Conservation (phyloP, 495 filamentous ascomycete species). For the Amphirosellinia nigrospora region DNA sequence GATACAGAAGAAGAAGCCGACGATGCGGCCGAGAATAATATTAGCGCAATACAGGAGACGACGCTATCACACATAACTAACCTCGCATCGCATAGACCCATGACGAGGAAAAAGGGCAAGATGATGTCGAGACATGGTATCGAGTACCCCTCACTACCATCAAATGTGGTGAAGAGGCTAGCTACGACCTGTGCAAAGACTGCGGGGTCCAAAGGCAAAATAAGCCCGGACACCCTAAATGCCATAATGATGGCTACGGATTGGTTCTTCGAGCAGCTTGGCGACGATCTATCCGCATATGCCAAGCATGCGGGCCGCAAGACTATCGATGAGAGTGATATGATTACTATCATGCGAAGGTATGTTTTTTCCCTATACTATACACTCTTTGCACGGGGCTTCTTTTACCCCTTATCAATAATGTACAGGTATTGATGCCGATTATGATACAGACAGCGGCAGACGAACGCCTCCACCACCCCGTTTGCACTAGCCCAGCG, state of each 20-base stretch:
- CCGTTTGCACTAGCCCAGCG: slow-evolving; percentile 83
- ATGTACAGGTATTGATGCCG: slow-evolving; percentile 36
- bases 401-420: slow-evolving; percentile 27
- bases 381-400: slow-evolving; percentile 28
- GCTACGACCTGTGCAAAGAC: slow-evolving; percentile 72
- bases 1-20: slow-evolving; percentile 37
- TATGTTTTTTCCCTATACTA: slow-evolving; percentile 52
- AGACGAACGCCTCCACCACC: slow-evolving; percentile 72
- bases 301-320: slow-evolving; percentile 82
- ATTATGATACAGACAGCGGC: slow-evolving; percentile 70
- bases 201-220: slow-evolving; percentile 65
- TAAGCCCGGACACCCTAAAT: slow-evolving; percentile 73
- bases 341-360: slow-evolving; percentile 82
- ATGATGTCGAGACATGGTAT: slow-evolving; percentile 76
- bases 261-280: slow-evolving; percentile 87
- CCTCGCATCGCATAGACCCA: slow-evolving; percentile 32
- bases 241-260: slow-evolving; percentile 80
- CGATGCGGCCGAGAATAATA: slow-evolving; percentile 30
- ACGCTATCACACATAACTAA: slow-evolving; percentile 38
- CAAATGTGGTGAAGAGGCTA: slow-evolving; percentile 73
- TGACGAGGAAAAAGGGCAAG: slow-evolving; percentile 56
- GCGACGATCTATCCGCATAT: slow-evolving; percentile 79
- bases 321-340: slow-evolving; percentile 84
- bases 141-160: slow-evolving; percentile 74
- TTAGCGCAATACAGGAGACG: slow-evolving; percentile 26